Evolutionary conservation across 176 grass and related monocot species (phyloP), one percentile per base, ranked within the genome.

Genomic region (Poa annua): DNA sequence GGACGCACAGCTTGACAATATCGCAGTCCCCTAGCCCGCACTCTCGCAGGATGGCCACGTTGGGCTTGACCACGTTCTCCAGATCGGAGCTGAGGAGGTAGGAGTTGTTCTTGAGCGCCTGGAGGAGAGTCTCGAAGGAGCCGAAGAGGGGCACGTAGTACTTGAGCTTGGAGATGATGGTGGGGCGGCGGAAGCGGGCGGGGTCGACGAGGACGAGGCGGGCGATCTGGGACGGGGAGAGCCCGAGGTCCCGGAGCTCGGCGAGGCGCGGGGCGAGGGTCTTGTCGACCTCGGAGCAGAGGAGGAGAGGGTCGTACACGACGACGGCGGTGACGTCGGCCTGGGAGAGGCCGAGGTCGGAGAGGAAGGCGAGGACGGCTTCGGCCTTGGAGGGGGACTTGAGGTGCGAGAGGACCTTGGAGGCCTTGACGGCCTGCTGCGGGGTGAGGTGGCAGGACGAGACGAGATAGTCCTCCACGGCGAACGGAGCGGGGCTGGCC

Each of bases 231-330:
- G 82, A 79, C 4, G 65, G 81, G 17, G 91, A 88, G 44, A 93
- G 86, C 20, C 91, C 91, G 22, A 88, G 67, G 17, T 71, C 73
- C 14, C 47, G 80, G 39, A 89, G 66, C 53, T 81, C 82, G 15
- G 38, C 13, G 63, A 94, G 57, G 36, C 84, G 87, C 32, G 89
- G 92, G 39, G 6, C 64, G 0, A 94, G 84, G 22, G 92, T 91
- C 47, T 83, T 85, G 63, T 94, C 77, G 22, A 91, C 86, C 84
- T 84, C 88, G 38, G 85, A 68, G 86, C 84, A 81, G 74, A 94
- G 77, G 52, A 87, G 53, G 57, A 42, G 35, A n/a, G 92, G 87
- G 66, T 84, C 83, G 45, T 82, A 78, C 15, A 79, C 53, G 60
- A 92, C 50, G n/a, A 83, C 42, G 21, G 62, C 82, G 12, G 74